Conservation (phyloP, 306 rosid genomes). For the Benincasa hispida region DNA sequence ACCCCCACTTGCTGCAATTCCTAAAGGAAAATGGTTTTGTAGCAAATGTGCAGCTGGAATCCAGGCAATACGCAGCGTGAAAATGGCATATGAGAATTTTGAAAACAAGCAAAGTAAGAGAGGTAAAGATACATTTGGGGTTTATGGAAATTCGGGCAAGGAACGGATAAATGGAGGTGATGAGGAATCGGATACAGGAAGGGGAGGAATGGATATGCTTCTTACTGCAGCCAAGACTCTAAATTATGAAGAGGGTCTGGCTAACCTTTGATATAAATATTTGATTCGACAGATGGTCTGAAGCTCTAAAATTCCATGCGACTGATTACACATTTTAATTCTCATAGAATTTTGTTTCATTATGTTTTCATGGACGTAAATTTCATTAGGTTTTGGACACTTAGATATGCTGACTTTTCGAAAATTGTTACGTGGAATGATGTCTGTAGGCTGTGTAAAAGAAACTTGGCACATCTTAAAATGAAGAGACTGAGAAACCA, state of each 20-base stretch:
- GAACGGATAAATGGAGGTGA: conserved; percentile 22
- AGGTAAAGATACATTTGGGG: conserved; percentile 21
- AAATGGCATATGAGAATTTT: conserved; percentile 31
- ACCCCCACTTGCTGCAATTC: conserved; percentile 48
- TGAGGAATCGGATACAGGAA: conserved; percentile 30
- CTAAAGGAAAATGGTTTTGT: conserved; percentile 79
- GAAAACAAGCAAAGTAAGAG: conserved; percentile 21
- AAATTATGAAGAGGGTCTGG: conserved; percentile 41
- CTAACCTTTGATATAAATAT: conserved; percentile 10
- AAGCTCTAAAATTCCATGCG: background rate
- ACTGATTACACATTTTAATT: conserved; percentile 2
- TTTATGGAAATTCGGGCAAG: conserved; percentile 15
- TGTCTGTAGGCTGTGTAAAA: conserved; percentile 3
- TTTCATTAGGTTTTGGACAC: background rate
- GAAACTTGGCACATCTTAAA: background rate
- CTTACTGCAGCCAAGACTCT: conserved; percentile 65
- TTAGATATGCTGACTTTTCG: conserved; percentile 1
- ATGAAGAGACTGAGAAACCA: conserved; percentile 4
- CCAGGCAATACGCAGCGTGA: conserved; percentile 40
- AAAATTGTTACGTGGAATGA: background rate
- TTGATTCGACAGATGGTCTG: background rate
- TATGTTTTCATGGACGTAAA: background rate
- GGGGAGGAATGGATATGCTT: conserved; percentile 84
- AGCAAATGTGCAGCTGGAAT: conserved; percentile 52
- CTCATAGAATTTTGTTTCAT: background rate